Evolutionary conservation across 2,329 filamentous ascomycete genomes (phyloP), one percentile per base, ranked within the genome.

Genomic region (Dryadomyces quercivorus): DNA sequence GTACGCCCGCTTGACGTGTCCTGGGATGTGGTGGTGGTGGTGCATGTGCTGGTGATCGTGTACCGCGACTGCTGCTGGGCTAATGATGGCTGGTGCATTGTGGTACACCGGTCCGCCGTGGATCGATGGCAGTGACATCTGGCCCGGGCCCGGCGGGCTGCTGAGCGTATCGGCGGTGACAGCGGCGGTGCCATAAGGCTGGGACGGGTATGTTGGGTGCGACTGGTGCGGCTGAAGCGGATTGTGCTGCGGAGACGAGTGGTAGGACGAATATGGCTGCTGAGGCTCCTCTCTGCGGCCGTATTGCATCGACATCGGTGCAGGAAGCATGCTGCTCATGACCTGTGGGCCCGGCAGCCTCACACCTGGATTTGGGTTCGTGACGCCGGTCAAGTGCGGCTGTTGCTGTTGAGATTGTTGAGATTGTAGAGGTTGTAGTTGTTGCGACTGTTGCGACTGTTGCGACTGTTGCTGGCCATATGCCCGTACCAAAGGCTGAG

Each of bases 1-100:
- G 72, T 97, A 98, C 2, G 93, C 92, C 65, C 93, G 78, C 69
- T 97, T 97, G 68, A 95, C 89, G 36, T 95, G 89, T 36, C 86
- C 80, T 61, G 87, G 85, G 60, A 3, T 48, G 49, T 31, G 51
- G n/a, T 51, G 55, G 18, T 45, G 55, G 9, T 34, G 47, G 34
- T 57, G 57, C 2, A 42, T 52, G 6, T 40, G 51, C 9, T 43
- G 55, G 18, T 20, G 49, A 7, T 44, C 36, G 10, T 43, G 9
- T 45, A 26, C 43, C 0, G 50, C 22, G 5, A 42, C 20, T 15
- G 50, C 2, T 18, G 50, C 2, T 18, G 16, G 2, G 47, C 26
- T 18, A 16, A 3, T 10, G 43, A 40, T 42, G 40, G 40, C 7
- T 34, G 20, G 13, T 20, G 31, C 34, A 9, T n/a, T 43, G 13